Conservation (phyloP, 352 stramenopile species). For the Phytophthora chlamydospora region DNA sequence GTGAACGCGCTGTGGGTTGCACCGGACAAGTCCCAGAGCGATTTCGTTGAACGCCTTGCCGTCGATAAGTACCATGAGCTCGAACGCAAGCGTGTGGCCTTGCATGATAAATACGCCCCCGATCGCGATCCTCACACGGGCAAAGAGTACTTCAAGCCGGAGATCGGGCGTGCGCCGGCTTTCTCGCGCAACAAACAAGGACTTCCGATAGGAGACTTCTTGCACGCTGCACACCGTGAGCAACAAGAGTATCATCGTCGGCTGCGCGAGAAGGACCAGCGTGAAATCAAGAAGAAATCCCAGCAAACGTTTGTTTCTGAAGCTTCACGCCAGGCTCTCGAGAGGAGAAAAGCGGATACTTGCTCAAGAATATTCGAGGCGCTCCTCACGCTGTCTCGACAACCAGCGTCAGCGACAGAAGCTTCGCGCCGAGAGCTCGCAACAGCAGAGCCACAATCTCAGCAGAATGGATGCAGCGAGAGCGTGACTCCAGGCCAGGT, state of each 20-base stretch:
- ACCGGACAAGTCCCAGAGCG: constrained; percentile 39
- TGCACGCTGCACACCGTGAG: constrained; percentile 69
- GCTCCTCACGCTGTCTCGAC: constrained; percentile 28
- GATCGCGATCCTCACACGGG: constrained; percentile 67
- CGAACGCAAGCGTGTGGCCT: constrained; percentile 55
- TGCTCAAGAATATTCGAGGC: constrained; percentile 62
- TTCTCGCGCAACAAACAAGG: constrained; percentile 78
- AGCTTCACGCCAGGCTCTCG: constrained; percentile 59
- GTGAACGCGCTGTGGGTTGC: constrained; percentile 71
- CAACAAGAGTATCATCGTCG: constrained; percentile 64
- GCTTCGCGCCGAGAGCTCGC: constrained; percentile 1
- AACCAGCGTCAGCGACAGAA: not conserved
- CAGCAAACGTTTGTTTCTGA: constrained; percentile 68
- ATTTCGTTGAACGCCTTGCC: constrained; percentile 73
- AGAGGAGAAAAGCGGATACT: constrained; percentile 61
- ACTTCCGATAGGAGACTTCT: constrained; percentile 77
- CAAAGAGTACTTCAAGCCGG: constrained; percentile 70
- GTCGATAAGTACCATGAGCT: constrained; percentile 74
- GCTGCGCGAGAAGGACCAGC: constrained; percentile 49
- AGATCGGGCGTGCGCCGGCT: constrained; percentile 61
- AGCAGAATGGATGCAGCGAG: constrained; percentile 12
- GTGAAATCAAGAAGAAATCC: constrained; percentile 48
- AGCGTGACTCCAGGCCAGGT: constrained; percentile 41
- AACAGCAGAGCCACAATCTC: not conserved
- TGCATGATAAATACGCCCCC: constrained; percentile 70